A percentile compares a stretch with the other conserved stretches of the same genome.
These are phyloP conservation scores for Epithemia pelagica DNA, from an alignment of 108 stramenopile species.

Conservation along the genomic window DNA sequence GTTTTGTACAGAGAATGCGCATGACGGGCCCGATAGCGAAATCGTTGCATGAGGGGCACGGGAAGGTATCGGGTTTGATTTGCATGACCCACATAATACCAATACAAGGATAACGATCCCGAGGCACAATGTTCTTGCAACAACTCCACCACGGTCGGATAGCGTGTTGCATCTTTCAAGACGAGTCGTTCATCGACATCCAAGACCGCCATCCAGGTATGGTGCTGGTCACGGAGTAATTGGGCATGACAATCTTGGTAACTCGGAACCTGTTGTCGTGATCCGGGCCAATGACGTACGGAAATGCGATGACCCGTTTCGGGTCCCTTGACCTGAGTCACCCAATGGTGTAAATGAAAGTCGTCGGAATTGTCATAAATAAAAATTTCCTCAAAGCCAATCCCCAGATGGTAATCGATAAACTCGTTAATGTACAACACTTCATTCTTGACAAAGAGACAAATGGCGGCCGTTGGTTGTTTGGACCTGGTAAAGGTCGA, in stretches of 20 bases:
- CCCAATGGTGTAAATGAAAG: slow-evolving; percentile 35
- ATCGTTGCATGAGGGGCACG: slow-evolving; percentile 28
- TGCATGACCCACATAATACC: slow-evolving; percentile 16
- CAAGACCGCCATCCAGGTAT: slow-evolving; percentile 27
- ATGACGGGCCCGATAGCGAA: slow-evolving; percentile 15
- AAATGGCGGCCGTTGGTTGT: slow-evolving; percentile 17
- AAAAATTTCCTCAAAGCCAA: slow-evolving; percentile 50
- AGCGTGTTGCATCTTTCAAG: slow-evolving; percentile 9
- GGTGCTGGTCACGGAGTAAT: slow-evolving; percentile 1
- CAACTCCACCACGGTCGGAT: slow-evolving; percentile 25
- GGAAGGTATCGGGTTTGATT: slow-evolving; percentile 20
- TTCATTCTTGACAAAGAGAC: slow-evolving; percentile 34
- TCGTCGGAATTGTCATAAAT: slow-evolving; percentile 44
- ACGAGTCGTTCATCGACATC: slow-evolving; percentile 32
- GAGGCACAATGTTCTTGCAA: slow-evolving; percentile 16
- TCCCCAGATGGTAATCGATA: slow-evolving; percentile 44
- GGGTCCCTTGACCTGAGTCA: slow-evolving; percentile 6
- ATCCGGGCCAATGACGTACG: slow-evolving; percentile 23
- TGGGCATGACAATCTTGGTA: slow-evolving; percentile 27
- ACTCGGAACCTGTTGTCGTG: slow-evolving; percentile 16
- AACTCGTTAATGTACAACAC: slow-evolving; percentile 54
- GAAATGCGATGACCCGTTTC: slow-evolving; percentile 12
- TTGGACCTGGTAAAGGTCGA: not conserved
- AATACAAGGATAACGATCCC: slow-evolving; percentile 36
- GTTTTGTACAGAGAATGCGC: slow-evolving; percentile 27